Base-by-base conservation (phyloP, 768 basidiomycete genomes). In the Daedalea quercina region DNA sequence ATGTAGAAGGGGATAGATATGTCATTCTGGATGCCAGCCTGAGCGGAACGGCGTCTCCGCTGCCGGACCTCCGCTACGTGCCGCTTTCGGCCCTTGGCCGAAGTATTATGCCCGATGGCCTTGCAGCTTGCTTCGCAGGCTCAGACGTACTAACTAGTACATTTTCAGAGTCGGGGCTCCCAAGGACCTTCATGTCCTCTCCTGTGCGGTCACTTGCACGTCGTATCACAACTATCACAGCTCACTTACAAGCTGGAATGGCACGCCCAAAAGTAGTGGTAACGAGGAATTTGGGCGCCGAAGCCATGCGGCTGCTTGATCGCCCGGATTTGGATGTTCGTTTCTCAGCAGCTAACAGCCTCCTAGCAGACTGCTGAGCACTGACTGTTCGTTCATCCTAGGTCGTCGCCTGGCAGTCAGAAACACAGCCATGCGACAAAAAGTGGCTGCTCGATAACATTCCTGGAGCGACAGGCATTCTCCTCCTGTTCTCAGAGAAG, bases 391-490 rank as follows among this genome's bases (percentile, higher is more conserved):
- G 28, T 11, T 31, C 28, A 28, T 44, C 13, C 19, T 46, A 85
- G 71, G 63, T 82, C 31, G 68, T 80, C 6, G 43, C 67, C 3
- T 81, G 80, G 78, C 69, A 71, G 1, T 67, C 86, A 54, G 80
- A 89, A 59, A 54, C 47, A 50, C 59, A 72, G 4, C 61, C 69
- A 1, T 86, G 81, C 52, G 77, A 80, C 35, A 73, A 82, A 15
- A 59, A 74, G 20, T 95, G 91, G 92, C 67, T 94, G 3, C 68
- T 92, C 20, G 73, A 86, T 50, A 86, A 92, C 55, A 72, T 83
- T 6, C 66, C 68, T n/a, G 89, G 85, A 3, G 82, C 85, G 2
- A 60, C 67, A 9, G 94, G 85, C 0, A 45, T 72, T 12, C 55
- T 79, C 13, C 63, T 87, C 22, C 82, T 86, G 73, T 61, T 90